Conservation (phyloP, 768 basidiomycete species). For the Exidia glandulosa region DNA sequence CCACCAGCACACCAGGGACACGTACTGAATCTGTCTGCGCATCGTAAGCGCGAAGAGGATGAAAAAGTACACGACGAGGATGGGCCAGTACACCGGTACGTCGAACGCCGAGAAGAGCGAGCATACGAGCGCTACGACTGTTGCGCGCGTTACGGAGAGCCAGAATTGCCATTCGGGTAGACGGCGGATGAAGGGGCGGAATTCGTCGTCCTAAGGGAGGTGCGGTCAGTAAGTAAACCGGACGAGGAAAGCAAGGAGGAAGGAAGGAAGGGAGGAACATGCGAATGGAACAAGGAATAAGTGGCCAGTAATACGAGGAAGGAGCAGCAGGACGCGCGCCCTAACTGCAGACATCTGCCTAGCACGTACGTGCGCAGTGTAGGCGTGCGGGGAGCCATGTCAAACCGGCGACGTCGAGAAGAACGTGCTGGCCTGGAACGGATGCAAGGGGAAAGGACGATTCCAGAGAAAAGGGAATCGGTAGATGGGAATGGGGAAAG, state of each 20-base stretch:
- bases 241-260: background rate
- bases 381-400: no score
- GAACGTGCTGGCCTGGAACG: no score
- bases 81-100: constrained; percentile 98
- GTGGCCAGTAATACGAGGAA: no score
- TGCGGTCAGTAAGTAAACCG: constrained; percentile 40
- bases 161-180: constrained; percentile 97
- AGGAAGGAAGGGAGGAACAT: background rate
- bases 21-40: constrained; percentile 91
- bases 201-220: constrained; percentile 78
- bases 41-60: constrained; percentile 91
- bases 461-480: no score
- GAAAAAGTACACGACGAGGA: constrained; percentile 94
- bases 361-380: no score
- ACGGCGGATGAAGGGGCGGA: constrained; percentile 90
- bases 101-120: constrained; percentile 82
- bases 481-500: no score
- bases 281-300: background rate
- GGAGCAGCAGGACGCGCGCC: no score
- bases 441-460: no score
- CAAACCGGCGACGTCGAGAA: no score
- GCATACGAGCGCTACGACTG: constrained; percentile 66
- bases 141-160: constrained; percentile 86
- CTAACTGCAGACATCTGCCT: no score
- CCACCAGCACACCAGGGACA: no score